Conservation (phyloP, 352 stramenopile genomes). For the Globisporangium spiculum region DNA sequence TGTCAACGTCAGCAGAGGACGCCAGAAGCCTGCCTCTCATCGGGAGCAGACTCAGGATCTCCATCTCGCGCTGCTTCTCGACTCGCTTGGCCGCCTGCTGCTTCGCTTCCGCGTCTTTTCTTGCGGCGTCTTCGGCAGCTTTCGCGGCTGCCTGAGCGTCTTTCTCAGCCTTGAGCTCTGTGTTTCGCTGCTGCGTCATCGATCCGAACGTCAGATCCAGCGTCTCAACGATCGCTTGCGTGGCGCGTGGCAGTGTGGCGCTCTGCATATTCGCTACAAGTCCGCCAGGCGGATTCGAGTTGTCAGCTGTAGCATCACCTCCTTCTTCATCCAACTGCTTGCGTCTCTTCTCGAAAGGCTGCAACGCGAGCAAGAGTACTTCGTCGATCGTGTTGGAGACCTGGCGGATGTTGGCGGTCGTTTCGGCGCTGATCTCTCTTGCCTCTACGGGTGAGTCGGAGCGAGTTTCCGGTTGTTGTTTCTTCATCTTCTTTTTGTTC, state of each 20-base stretch:
- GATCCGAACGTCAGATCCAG: slow-evolving; percentile 41
- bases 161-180: slow-evolving; percentile 32
- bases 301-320: slow-evolving; percentile 18
- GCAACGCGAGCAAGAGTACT: slow-evolving; percentile 40
- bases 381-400: slow-evolving; percentile 43
- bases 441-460: not conserved
- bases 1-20: slow-evolving; percentile 41
- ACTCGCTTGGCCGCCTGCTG: slow-evolving; percentile 32
- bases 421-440: slow-evolving; percentile 20
- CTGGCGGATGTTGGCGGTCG: slow-evolving; percentile 28
- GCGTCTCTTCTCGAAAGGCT: slow-evolving; percentile 43
- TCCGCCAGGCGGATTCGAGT: not conserved
- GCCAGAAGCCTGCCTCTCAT: slow-evolving; percentile 43
- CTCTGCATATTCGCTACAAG: slow-evolving; percentile 1
- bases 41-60: slow-evolving; percentile 46
- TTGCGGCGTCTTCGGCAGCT: slow-evolving; percentile 36
- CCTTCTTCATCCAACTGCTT: slow-evolving; percentile 33
- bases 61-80: slow-evolving; percentile 30
- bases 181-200: slow-evolving; percentile 29
- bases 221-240: slow-evolving; percentile 41
- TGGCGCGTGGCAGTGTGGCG: slow-evolving; percentile 25
- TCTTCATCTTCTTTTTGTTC: slow-evolving; percentile 19
- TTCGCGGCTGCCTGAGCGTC: slow-evolving; percentile 29
- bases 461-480: not conserved
- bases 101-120: slow-evolving; percentile 35